Percentiles rank a stretch among this genome's conserved stretches.
phyloP scores from a whole-genome alignment of 2,329 filamentous ascomycete genomes.

The Stromatinia cepivora region DNA sequence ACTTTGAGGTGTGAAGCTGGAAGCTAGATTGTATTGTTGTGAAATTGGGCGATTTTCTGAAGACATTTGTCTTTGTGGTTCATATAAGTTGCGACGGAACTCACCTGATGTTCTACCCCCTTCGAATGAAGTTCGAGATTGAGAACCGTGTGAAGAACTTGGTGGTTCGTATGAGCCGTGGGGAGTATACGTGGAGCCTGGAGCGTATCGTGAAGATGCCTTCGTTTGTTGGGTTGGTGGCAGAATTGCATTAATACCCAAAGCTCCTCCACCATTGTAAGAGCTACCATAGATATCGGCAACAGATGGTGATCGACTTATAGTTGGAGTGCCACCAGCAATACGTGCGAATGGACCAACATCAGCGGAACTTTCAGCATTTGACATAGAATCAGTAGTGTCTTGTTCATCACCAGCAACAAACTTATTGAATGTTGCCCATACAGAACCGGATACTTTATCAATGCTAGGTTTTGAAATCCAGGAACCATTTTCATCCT shows the following conservation, averaged over 20 bases:
- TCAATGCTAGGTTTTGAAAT: constrained; percentile 95
- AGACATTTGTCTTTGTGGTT: constrained; percentile 45
- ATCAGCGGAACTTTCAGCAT: constrained; percentile 58
- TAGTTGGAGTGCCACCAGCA: constrained; percentile 70
- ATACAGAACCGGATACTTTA: constrained; percentile 87
- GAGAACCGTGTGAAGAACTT: constrained; percentile 36
- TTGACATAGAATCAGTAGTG: constrained; percentile 56
- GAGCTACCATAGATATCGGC: constrained; percentile 63
- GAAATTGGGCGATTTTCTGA: constrained; percentile 43
- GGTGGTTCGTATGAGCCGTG: constrained; percentile 31
- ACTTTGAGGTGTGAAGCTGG: constrained; percentile 35
- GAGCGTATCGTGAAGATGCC: constrained; percentile 40
- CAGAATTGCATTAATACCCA: constrained; percentile 37
- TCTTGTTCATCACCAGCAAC: constrained; percentile 87
- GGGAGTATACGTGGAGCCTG: constrained; percentile 34
- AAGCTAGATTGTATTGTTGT: constrained; percentile 36
- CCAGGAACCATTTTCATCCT: constrained; percentile 80
- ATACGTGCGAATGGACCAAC: constrained; percentile 81
- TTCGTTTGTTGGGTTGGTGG: constrained; percentile 29
- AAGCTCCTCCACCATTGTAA: constrained; percentile 39
- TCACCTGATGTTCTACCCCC: constrained; percentile 48
- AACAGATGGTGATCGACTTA: constrained; percentile 73
- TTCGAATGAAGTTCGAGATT: constrained; percentile 46
- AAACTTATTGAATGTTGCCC: constrained; percentile 94
- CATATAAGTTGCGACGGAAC: constrained; percentile 44